A percentile compares a stretch with the other conserved stretches of the same genome.
Evolutionary conservation across 1,284 basidiomycete species (phyloP).

Genomic region (Ustilago loliicola): DNA sequence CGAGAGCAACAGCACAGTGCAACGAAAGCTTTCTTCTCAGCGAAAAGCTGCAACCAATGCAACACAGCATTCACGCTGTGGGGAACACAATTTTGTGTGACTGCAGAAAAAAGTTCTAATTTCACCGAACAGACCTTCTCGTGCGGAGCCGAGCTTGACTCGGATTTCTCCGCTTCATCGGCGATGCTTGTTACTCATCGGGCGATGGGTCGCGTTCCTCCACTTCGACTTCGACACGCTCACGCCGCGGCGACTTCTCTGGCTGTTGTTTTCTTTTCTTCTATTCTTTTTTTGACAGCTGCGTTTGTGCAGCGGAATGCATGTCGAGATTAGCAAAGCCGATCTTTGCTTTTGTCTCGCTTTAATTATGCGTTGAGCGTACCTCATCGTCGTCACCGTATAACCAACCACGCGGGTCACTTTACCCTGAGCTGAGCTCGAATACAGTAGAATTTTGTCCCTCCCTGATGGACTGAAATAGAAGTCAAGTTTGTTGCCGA

Average conservation of each 20-base stretch:
- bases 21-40: conserved; percentile 9
- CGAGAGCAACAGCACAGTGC: not conserved
- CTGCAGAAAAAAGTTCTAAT: conserved; percentile 20
- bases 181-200: conserved; percentile 2
- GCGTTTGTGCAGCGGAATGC: conserved; percentile 23
- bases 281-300: not conserved
- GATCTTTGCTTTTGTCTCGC: conserved; percentile 11
- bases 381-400: not conserved
- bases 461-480: not conserved
- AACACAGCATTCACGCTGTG: not conserved
- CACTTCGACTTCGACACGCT: conserved; percentile 7
- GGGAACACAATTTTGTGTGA: not conserved
- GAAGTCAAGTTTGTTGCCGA: not conserved
- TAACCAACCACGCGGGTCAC: not conserved
- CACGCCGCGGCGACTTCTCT: not conserved
- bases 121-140: conserved; percentile 11
- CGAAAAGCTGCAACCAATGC: not conserved
- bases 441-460: not conserved
- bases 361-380: not conserved
- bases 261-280: not conserved
- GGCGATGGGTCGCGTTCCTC: conserved; percentile 25
- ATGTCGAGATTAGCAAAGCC: conserved; percentile 43
- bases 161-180: conserved; percentile 16
- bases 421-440: not conserved
- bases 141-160: conserved; percentile 1